Evolutionary conservation across 179 eudicot species (phyloP).

Genomic region (Actinidia chinensis): DNA sequence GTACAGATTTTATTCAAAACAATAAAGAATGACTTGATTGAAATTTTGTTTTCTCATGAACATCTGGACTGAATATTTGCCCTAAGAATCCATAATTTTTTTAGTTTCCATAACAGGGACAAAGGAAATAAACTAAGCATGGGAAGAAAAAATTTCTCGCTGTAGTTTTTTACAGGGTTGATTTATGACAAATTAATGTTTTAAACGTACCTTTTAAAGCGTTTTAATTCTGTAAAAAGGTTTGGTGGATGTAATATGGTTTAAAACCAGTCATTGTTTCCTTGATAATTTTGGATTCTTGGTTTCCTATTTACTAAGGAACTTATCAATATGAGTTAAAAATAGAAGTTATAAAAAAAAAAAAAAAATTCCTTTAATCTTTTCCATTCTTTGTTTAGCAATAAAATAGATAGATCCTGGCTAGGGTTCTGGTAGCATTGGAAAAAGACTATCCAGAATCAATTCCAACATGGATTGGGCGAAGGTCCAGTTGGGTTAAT

Average conservation of each 20-base stretch:
- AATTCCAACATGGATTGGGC: constrained; percentile 1
- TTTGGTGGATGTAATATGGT: neutral
- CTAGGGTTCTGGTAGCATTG: neutral
- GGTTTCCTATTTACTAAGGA: neutral
- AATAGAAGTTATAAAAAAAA: neutral
- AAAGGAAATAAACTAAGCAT: neutral
- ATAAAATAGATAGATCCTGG: too few relatives aligned
- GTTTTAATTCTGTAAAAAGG: neutral
- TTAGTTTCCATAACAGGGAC: neutral
- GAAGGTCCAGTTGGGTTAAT: constrained; percentile 3
- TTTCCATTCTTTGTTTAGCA: neutral
- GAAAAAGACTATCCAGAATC: neutral
- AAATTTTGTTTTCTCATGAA: neutral
- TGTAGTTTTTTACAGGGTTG: neutral
- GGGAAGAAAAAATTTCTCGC: neutral
- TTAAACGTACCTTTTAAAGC: too few relatives aligned
- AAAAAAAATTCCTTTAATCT: too few relatives aligned
- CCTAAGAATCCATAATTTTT: neutral
- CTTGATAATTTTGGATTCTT: neutral
- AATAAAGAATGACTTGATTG: neutral
- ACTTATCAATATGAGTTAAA: neutral
- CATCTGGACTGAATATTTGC: neutral
- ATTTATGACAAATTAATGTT: neutral
- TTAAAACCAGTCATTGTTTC: neutral
- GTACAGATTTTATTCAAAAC: neutral